Evolutionary conservation across 495 filamentous ascomycete species (phyloP).

Genomic region (Lepidopterella palustris): DNA sequence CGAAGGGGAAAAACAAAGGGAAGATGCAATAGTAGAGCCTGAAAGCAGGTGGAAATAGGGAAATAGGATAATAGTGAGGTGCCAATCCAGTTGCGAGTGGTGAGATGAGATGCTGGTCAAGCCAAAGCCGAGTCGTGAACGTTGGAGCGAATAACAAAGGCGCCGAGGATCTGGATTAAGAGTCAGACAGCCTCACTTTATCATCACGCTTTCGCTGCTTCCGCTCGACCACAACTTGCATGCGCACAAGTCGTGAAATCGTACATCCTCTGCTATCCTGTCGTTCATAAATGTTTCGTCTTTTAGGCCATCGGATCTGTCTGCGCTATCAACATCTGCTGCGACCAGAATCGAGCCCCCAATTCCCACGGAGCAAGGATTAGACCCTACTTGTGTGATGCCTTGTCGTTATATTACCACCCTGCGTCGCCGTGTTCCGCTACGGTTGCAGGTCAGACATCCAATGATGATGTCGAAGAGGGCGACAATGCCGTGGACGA

Average conservation of each 20-base stretch:
- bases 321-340: not conserved
- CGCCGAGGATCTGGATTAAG: too few relatives aligned
- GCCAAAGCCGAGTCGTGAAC: not conserved
- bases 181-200: too few relatives aligned
- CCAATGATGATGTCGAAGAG: conserved; percentile 80
- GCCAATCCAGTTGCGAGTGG: not conserved
- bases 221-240: not conserved
- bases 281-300: not conserved
- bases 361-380: not conserved
- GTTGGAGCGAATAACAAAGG: too few relatives aligned
- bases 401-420: conserved; percentile 2
- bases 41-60: not conserved
- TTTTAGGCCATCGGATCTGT: not conserved
- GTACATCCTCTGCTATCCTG: not conserved
- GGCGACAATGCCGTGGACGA: conserved; percentile 74
- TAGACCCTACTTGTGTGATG: conserved; percentile 29
- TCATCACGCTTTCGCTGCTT: too few relatives aligned
- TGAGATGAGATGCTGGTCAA: not conserved
- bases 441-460: conserved; percentile 74
- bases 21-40: not conserved
- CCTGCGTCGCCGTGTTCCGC: conserved; percentile 40
- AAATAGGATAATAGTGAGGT: not conserved
- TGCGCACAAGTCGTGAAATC: not conserved
- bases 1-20: not conserved
- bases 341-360: not conserved